A percentile compares a stretch with the other conserved stretches of the same genome.
Evolutionary conservation across 148 eudicot genomes (phyloP).

Genomic region (Cornus florida): DNA sequence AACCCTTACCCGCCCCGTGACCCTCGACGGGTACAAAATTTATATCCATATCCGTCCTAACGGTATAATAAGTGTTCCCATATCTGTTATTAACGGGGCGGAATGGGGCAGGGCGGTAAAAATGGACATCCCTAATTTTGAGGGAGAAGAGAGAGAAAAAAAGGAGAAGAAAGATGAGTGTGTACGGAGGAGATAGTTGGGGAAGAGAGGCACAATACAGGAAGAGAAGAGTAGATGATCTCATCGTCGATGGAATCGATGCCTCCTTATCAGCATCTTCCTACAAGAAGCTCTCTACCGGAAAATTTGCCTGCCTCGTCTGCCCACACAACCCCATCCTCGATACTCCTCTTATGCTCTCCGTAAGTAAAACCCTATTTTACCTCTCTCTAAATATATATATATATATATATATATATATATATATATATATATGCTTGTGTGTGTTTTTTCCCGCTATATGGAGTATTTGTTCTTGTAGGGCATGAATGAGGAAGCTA

Average conservation of each 20-base stretch:
- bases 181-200: slow-evolving; percentile 71
- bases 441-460: no score
- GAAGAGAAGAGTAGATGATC: slow-evolving; percentile 55
- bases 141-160: background rate
- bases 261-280: slow-evolving; percentile 26
- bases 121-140: no score
- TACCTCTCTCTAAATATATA: background rate
- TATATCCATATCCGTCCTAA: no score
- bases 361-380: slow-evolving; percentile 30
- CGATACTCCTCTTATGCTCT: slow-evolving; percentile 59
- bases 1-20: no score
- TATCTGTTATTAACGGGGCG: no score
- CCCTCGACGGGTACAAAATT: no score
- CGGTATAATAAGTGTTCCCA: no score
- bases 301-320: slow-evolving; percentile 56
- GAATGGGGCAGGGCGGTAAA: no score
- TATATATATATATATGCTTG: no score
- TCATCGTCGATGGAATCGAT: slow-evolving; percentile 36
- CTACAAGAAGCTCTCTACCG: slow-evolving; percentile 52
- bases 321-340: slow-evolving; percentile 54
- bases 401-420: no score
- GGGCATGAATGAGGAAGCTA: background rate
- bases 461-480: no score
- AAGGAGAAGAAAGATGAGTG: slow-evolving; percentile 34
- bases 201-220: slow-evolving; percentile 55